Percentiles rank a stretch among this genome's conserved stretches.
These are phyloP conservation scores for Starmerella kuoi DNA, from an alignment of 805 yeast genomes.

Conservation along the genomic window DNA sequence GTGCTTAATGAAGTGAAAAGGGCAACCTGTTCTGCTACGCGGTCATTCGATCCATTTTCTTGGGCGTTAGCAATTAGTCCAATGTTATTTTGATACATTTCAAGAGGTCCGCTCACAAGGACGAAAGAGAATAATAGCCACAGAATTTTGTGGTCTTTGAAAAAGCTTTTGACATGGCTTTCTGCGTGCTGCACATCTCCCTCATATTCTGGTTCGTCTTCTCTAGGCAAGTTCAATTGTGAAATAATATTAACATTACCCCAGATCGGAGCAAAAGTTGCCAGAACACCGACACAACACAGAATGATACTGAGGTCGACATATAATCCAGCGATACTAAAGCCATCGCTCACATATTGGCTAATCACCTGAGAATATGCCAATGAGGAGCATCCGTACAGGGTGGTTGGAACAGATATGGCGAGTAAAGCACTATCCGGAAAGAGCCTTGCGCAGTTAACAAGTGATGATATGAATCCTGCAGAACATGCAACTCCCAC, in stretches of 20 bases:
- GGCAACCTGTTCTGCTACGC: slow-evolving; percentile 36
- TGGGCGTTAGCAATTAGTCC: slow-evolving; percentile 49
- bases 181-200: not conserved
- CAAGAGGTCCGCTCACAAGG: slow-evolving; percentile 69
- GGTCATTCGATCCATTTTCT: slow-evolving; percentile 23
- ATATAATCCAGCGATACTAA: slow-evolving; percentile 10
- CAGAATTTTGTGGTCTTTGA: slow-evolving; percentile 33
- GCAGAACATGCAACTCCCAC: slow-evolving; percentile 34
- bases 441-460: slow-evolving; percentile 77
- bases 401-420: slow-evolving; percentile 77
- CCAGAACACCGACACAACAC: slow-evolving; percentile 21
- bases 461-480: slow-evolving; percentile 28
- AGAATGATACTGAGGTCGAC: slow-evolving; percentile 21
- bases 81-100: slow-evolving; percentile 71
- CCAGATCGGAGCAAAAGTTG: slow-evolving; percentile 21
- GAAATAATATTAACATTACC: slow-evolving; percentile 13
- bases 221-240: not conserved
- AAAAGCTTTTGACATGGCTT: slow-evolving; percentile 23
- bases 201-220: not conserved
- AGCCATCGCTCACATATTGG: slow-evolving; percentile 1
- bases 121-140: slow-evolving; percentile 51
- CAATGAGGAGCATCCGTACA: slow-evolving; percentile 73
- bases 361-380: slow-evolving; percentile 49
- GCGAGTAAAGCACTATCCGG: slow-evolving; percentile 67
- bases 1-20: slow-evolving; percentile 60